Percentiles rank a stretch among this genome's conserved stretches.
These are phyloP conservation scores for Parmelia sp. DNA, from an alignment of 495 filamentous ascomycete species.

Conservation along the genomic window DNA sequence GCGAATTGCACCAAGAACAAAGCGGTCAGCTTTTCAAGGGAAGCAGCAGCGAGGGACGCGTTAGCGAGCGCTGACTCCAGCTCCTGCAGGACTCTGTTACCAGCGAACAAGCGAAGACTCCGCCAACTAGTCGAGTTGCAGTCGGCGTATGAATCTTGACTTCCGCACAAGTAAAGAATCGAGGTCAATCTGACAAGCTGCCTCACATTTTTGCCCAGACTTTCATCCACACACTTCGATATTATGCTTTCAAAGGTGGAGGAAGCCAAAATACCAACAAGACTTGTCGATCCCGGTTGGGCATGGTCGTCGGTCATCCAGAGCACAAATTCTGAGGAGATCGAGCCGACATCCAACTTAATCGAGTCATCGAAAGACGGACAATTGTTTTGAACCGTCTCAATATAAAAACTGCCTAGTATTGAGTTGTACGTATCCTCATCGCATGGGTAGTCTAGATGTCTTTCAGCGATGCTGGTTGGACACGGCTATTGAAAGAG, in stretches of 20 bases:
- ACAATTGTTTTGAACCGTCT: neutral
- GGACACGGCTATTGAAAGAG: neutral
- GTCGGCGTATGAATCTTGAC: neutral
- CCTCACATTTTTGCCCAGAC: neutral
- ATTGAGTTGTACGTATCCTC: neutral
- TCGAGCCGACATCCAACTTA: neutral
- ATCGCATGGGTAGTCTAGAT: neutral
- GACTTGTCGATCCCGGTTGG: constrained; percentile 1
- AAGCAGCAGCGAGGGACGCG: neutral
- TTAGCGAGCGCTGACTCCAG: neutral
- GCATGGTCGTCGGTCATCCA: constrained; percentile 8
- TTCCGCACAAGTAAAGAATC: neutral
- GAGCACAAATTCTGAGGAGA: neutral
- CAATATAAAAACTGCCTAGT: neutral
- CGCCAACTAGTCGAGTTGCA: neutral
- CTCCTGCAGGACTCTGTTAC: constrained; percentile 1
- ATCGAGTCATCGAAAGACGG: too few relatives aligned
- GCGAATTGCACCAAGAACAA: constrained; percentile 3
- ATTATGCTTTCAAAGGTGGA: constrained; percentile 2
- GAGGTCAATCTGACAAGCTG: constrained; percentile 6
- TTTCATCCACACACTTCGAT: neutral
- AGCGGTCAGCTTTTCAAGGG: constrained; percentile 4
- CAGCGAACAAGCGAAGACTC: constrained; percentile 1
- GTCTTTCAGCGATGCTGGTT: neutral
- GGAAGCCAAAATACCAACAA: too few relatives aligned